Evolutionary conservation across 371 early-diverging fungal species (phyloP), one percentile per base, ranked within the genome.

Genomic region (Funneliformis caledonium): DNA sequence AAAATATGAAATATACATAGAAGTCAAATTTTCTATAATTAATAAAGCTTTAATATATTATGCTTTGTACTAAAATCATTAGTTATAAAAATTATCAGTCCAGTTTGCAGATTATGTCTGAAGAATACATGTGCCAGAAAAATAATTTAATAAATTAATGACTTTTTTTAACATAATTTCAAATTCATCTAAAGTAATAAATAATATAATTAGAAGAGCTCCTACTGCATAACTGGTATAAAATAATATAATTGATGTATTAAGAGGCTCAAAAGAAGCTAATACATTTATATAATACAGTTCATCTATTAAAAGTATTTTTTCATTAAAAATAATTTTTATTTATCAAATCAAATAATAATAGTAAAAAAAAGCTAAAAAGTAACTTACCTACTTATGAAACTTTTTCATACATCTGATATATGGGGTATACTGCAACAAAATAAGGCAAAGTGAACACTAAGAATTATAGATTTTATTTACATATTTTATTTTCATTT

Each of bases 131-230:
- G 3, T 48, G 1, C 0, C 0, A 14, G 52, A 50, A 72, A 19
- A 50, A 72, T 19, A 8, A 4, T 75, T 75, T 22, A 75, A 60
- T 26, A 75, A 11, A 75, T 75, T 37, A 2, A 60, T 16, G 48
- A 22, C 59, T 75, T n/a, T 61, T 76, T 76, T 5, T 56, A 74
- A 31, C 2, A 42, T 74, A 19, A 74, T 74, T 10, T 74, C 14
- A 22, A 26, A 22, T 56, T 74, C 12, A 37, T 52, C 12, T 56
- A 9, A 56, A 19, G 47, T 10, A 22, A 74, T 56, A 16, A 74
- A 52, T 52, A 74, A 37, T 2, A 1, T 14, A 59, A 52, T 9
- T 9, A 33, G 37, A 5, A 74, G 74, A 8, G 47, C 31, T 52
- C 59, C 37, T 16, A 26, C 47, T 26, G 19, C 4, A 37, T 33